Evolutionary conservation across 371 early-diverging fungal species (phyloP), one percentile per base, ranked within the genome.

Genomic region (Entomophthora muscae): DNA sequence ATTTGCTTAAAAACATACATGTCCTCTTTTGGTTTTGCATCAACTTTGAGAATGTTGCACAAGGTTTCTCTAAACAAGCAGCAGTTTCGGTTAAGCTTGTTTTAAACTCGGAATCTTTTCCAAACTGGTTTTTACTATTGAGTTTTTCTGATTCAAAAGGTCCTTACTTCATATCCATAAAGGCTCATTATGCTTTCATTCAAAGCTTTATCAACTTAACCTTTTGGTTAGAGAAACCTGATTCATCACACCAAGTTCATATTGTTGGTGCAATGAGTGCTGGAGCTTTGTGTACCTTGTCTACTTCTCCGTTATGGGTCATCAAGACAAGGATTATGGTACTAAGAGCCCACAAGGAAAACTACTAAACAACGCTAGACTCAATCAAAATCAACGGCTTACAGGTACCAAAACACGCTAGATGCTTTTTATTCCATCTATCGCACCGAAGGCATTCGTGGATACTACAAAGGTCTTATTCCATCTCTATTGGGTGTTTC

Each of bases 241-340:
- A 58, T 13, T 27, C 28, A 23, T 58, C 59, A 0, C 21, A 12
- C 10, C 23, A 78, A 53, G 81, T 89, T 55, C 89, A 93, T 70
- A 81, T 94, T 21, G 61, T 82, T 27, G 82, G 92, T 10, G 91
- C 95, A 28, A 83, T 93, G 79, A 76, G 80, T 26, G 91, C 97
- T n/a, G 91, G 93, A 24, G 81, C 84, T 21, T 72, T 86, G 2
- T 85, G 87, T 27, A 89, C 90, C 13, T 73, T 80, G 0, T 70
- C 83, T 42, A 91, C 91, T 2, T 93, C 91, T 61, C 97, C 97
- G 7, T 71, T 94, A n/a, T 96, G 97, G 97, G 91, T 96, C 21
- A 83, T 95, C 33, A 88, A 92, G 71, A 91, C 93, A 27, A 77
- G 93, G 60, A 79, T 93, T 57, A 92, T 93, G 91, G 87, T 86